Conservation (phyloP, 108 stramenopile species). For the Mayamaea pseudoterrestris region DNA sequence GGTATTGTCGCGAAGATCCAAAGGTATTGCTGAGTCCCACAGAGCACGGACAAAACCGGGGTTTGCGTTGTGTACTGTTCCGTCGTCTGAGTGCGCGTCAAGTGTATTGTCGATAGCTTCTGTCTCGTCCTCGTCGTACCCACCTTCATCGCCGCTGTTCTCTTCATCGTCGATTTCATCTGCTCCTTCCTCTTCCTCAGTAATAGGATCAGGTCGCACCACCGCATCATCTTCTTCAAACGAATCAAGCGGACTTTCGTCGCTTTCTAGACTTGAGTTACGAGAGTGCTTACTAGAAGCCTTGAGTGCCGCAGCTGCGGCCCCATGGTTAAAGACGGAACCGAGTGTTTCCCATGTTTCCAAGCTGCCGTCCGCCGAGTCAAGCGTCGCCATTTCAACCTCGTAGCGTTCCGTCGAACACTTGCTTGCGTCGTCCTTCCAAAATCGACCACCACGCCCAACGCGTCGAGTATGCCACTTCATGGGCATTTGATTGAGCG, state of each 20-base stretch:
- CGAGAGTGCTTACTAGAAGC: too few relatives aligned
- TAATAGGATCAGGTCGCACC: not conserved
- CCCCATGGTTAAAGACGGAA: not conserved
- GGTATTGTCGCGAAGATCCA: conserved; percentile 70
- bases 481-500: conserved; percentile 18
- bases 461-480: conserved; percentile 20
- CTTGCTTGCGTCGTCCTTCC: conserved; percentile 1
- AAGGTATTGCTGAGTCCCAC: conserved; percentile 67
- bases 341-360: conserved; percentile 3
- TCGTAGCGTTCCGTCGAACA: not conserved
- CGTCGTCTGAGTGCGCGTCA: not conserved
- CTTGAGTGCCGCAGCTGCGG: not conserved
- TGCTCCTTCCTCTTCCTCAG: not conserved
- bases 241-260: too few relatives aligned
- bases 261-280: too few relatives aligned
- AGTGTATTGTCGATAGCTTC: not conserved
- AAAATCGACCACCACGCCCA: not conserved
- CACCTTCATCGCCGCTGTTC: conserved; percentile 16
- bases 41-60: conserved; percentile 70
- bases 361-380: not conserved
- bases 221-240: not conserved
- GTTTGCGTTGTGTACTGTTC: conserved; percentile 3
- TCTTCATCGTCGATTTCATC: conserved; percentile 3
- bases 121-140: not conserved
- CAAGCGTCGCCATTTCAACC: not conserved